Evolutionary conservation across 331 rosid species (phyloP), one percentile per base, ranked within the genome.

Genomic region (Quercus tomentella): DNA sequence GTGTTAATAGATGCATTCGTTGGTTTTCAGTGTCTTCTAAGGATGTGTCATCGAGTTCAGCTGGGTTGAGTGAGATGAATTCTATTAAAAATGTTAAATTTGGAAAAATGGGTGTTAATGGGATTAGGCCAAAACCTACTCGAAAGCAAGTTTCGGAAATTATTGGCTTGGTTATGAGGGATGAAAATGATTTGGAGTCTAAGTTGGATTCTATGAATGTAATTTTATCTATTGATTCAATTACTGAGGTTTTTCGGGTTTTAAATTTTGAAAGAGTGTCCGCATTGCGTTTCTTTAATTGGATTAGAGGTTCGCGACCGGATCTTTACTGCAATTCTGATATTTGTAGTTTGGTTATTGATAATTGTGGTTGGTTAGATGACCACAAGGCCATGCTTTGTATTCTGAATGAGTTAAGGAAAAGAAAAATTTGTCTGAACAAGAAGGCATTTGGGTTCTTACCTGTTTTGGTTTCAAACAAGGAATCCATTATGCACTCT

Each of bases 361-460:
- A 87, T 77, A 94, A 94, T 67, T 87, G 89, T 75, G 97, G 97
- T 45, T 45, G 87, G 17, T 81, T 94, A n/a, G 87, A 76, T 41
- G 85, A 87, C 84, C 92, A 78, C 75, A 86, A 82, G 76, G 87
- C 82, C 10, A 87, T 92, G 94, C 76, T 82, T 82, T 54, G 61
- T 9, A 56, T 87, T 72, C 81, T 92, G 88, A 75, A 17, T 33
- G 90, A 81, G 6, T 87, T 86, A 37, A 81, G 70, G 75, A 21
- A 30, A 21, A 79, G 22, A 22, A 43, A 56, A 28, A 73, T 86
- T 77, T 41, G 76, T 26, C 79, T 88, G 57, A 75, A 68, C 70
- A 79, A 17, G 17, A 86, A 73, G 25, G 92, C 97, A 11, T 91
- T 92, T 87, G 83, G 76, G 56, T 94, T 94, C 77, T 73, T 92